Conservation (phyloP, 495 filamentous ascomycete genomes). For the Amphirosellinia nigrospora region DNA sequence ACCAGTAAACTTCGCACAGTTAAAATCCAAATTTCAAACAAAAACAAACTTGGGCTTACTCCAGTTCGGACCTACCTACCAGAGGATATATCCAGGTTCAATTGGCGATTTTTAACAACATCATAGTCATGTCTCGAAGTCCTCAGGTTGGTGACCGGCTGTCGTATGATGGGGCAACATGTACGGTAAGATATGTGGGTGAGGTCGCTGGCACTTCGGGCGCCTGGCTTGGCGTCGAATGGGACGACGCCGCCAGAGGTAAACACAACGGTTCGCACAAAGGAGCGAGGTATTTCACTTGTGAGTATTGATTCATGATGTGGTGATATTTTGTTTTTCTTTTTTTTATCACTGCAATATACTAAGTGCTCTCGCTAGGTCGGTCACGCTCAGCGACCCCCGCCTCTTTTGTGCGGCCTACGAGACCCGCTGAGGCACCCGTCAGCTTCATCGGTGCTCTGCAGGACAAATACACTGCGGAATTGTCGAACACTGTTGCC, state of each 20-base stretch:
- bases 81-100: background rate
- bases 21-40: background rate
- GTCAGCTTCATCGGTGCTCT: constrained; percentile 80
- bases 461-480: constrained; percentile 78
- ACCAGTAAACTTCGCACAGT: constrained; percentile 15
- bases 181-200: constrained; percentile 87
- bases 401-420: constrained; percentile 86
- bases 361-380: constrained; percentile 50
- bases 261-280: constrained; percentile 88
- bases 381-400: constrained; percentile 68
- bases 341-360: background rate
- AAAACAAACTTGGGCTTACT: background rate
- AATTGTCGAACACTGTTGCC: constrained; percentile 49
- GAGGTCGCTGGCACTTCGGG: constrained; percentile 75
- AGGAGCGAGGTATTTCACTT: constrained; percentile 81
- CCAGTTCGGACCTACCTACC: background rate
- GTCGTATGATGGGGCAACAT: constrained; percentile 74
- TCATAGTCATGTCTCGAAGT: constrained; percentile 27
- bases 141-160: constrained; percentile 70
- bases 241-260: constrained; percentile 84
- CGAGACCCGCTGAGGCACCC: constrained; percentile 67
- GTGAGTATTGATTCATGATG: constrained; percentile 53
- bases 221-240: constrained; percentile 94
- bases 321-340: background rate
- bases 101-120: background rate